Evolutionary conservation across 73 alveolate genomes (phyloP).

Genomic region (Halteria grandinella): DNA sequence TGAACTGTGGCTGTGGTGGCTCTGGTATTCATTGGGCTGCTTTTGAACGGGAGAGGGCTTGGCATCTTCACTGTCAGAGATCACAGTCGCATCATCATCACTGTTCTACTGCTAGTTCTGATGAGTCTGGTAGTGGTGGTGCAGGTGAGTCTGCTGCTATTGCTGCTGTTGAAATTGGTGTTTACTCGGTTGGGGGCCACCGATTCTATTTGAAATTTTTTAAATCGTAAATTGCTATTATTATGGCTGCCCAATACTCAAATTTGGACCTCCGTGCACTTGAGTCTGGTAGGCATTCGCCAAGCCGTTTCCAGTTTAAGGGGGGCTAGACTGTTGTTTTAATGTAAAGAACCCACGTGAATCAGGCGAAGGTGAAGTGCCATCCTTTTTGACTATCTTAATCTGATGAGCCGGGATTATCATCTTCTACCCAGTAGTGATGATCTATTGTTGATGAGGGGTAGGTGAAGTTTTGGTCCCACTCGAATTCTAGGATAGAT

Average conservation of each 20-base stretch:
- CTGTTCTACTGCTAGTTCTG: not conserved
- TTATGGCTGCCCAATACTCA: not conserved
- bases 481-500: no score
- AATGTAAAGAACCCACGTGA: not conserved
- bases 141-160: not conserved
- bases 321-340: slow-evolving; percentile 22
- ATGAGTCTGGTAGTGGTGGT: not conserved
- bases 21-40: no score
- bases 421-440: not conserved
- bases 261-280: not conserved
- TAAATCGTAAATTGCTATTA: not conserved
- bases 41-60: no score
- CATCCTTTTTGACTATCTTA: slow-evolving; percentile 34
- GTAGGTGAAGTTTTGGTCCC: not conserved
- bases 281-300: not conserved
- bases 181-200: not conserved
- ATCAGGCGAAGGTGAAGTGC: slow-evolving; percentile 51
- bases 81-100: slow-evolving; percentile 45
- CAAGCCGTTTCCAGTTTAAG: not conserved
- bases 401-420: slow-evolving; percentile 44
- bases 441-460: not conserved
- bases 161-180: not conserved
- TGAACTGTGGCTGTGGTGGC: not conserved
- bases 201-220: not conserved
- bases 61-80: slow-evolving; percentile 39